phyloP scores from a whole-genome alignment of 169 alveolate species.

The Eimeria sp. region DNA sequence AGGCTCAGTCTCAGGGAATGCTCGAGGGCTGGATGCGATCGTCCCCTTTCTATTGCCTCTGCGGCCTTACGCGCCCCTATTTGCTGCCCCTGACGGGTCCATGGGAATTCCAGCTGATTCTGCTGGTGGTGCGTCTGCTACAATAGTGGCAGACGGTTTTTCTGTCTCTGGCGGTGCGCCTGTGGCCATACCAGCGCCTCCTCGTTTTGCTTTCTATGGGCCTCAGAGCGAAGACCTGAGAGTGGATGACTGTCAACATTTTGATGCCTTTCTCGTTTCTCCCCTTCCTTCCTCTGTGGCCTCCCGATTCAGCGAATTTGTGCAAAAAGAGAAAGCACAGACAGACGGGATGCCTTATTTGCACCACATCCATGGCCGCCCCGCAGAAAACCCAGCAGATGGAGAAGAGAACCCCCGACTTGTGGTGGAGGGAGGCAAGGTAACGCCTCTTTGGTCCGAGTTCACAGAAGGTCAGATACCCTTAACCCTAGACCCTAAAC shows the following conservation, averaged over 20 bases:
- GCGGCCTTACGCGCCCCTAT: conserved; percentile 48
- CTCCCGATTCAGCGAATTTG: conserved; percentile 36
- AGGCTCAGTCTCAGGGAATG: neutral
- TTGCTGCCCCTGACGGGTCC: neutral
- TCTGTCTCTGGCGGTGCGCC: neutral
- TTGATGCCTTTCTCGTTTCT: conserved; percentile 74
- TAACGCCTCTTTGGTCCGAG: conserved; percentile 76
- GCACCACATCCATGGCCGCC: conserved; percentile 76
- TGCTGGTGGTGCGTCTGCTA: neutral
- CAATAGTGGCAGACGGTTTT: neutral
- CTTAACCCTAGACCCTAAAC: neutral
- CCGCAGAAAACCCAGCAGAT: conserved; percentile 45
- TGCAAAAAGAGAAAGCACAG: conserved; percentile 18
- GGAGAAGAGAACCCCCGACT: conserved; percentile 74
- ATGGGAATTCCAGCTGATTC: neutral
- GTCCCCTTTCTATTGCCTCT: conserved; percentile 40
- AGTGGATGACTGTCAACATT: conserved; percentile 48
- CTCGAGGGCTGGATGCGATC: conserved; percentile 27
- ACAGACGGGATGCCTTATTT: conserved; percentile 49
- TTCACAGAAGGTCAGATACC: conserved; percentile 49
- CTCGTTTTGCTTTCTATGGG: conserved; percentile 55
- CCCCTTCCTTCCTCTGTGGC: conserved; percentile 64
- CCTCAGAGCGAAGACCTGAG: conserved; percentile 38
- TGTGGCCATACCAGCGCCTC: neutral
- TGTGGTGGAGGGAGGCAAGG: conserved; percentile 57